Conservation (phyloP, 257 asterid species). For the Solanum piurae region DNA sequence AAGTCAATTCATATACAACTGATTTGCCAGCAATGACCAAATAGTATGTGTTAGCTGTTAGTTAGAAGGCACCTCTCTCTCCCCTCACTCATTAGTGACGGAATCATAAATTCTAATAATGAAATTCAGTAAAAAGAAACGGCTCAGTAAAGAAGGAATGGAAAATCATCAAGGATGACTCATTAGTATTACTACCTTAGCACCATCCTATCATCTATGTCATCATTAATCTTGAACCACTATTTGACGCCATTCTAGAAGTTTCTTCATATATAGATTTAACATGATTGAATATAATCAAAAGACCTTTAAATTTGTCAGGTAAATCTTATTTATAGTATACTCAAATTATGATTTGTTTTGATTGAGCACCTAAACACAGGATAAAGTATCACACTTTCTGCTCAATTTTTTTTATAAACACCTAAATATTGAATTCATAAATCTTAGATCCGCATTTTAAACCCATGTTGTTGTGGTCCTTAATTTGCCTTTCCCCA, state of each 20-base stretch:
- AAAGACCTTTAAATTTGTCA: background rate
- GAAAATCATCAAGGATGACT: background rate
- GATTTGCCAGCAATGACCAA: background rate
- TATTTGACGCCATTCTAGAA: too few relatives aligned
- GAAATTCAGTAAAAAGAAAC: background rate
- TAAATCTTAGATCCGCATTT: too few relatives aligned
- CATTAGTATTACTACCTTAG: background rate
- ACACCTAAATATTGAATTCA: too few relatives aligned
- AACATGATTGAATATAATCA: rapidly evolving
- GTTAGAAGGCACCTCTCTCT: background rate
- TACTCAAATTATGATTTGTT: background rate
- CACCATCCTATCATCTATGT: too few relatives aligned
- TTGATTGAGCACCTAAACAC: background rate
- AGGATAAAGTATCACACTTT: background rate
- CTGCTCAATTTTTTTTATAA: background rate
- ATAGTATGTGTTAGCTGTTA: background rate
- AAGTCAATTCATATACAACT: background rate
- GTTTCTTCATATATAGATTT: background rate
- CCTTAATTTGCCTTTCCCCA: background rate
- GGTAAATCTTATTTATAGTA: background rate
- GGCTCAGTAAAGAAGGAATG: background rate
- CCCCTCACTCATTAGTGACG: background rate
- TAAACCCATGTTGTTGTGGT: too few relatives aligned
- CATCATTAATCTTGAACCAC: background rate
- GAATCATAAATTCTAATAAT: background rate